phyloP scores from a whole-genome alignment of 345 rosid species.

The Lumnitzera racemosa region DNA sequence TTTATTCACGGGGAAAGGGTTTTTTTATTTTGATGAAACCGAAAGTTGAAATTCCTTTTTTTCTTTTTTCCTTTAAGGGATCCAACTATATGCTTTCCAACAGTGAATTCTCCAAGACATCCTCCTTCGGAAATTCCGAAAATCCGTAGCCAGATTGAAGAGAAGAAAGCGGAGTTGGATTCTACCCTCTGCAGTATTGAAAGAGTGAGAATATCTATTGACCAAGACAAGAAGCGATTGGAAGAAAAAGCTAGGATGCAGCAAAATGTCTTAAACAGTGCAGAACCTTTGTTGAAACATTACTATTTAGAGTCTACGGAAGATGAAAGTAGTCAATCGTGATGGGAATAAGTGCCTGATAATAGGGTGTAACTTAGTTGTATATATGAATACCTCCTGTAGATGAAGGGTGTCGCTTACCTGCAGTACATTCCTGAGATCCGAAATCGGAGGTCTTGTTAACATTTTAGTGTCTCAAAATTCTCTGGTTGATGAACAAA shows the following conservation, averaged over 20 bases:
- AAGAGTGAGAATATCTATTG: not conserved
- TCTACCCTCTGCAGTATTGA: not conserved
- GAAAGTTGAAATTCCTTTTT: too few species aligned
- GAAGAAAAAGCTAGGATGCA: not conserved
- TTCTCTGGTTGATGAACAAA: too few species aligned
- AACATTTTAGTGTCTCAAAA: too few species aligned
- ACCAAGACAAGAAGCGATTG: constrained; percentile 9
- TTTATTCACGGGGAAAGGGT: too few species aligned
- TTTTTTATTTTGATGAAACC: too few species aligned
- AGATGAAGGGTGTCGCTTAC: too few species aligned
- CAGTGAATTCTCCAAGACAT: not conserved
- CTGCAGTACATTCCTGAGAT: too few species aligned
- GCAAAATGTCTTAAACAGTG: not conserved
- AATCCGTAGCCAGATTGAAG: constrained; percentile 3
- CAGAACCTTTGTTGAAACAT: not conserved
- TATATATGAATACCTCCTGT: too few species aligned
- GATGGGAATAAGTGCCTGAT: too few species aligned
- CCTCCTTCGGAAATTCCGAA: not conserved
- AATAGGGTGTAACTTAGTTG: too few species aligned
- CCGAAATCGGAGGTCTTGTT: too few species aligned
- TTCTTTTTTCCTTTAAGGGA: constrained; percentile 15
- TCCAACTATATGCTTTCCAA: constrained; percentile 37
- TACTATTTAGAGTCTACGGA: not conserved
- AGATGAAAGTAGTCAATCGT: not conserved
- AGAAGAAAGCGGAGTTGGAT: constrained; percentile 2